Percentiles rank a stretch among this genome's conserved stretches.
Evolutionary conservation across 1,284 basidiomycete genomes (phyloP).

Genomic region (Tylopilus orsonianus): DNA sequence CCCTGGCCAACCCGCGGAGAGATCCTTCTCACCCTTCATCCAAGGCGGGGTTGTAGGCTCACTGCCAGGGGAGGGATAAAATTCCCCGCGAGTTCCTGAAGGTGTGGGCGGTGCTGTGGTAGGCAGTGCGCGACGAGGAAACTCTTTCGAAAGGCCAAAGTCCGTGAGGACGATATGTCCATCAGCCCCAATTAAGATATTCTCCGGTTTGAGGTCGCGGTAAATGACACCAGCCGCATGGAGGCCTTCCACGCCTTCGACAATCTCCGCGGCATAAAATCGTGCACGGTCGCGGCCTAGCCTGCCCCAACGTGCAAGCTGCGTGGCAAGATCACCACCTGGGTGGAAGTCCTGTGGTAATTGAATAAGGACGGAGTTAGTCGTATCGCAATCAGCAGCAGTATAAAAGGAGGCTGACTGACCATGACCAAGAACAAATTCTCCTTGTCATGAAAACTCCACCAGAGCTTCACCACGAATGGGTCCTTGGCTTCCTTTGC

Average conservation of each 20-base stretch:
- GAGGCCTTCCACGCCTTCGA: conserved; percentile 90
- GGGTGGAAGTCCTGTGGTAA: conserved; percentile 83
- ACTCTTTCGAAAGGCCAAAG: conserved; percentile 91
- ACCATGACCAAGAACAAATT: conserved; percentile 91
- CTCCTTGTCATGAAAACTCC: conserved; percentile 95
- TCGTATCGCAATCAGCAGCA: conserved; percentile 5
- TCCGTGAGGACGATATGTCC: conserved; percentile 96
- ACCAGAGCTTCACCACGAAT: conserved; percentile 92
- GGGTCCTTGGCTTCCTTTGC: conserved; percentile 79
- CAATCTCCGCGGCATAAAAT: conserved; percentile 96
- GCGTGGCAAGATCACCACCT: conserved; percentile 94
- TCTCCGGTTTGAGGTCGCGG: conserved; percentile 91
- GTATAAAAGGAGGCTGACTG: conserved; percentile 30
- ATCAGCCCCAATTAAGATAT: conserved; percentile 89
- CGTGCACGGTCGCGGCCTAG: conserved; percentile 89
- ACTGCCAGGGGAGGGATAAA: conserved; percentile 43
- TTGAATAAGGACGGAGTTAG: conserved; percentile 23
- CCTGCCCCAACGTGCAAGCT: conserved; percentile 91
- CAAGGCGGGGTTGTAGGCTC: conserved; percentile 62
- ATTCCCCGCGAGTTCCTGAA: conserved; percentile 50
- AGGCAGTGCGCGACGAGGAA: conserved; percentile 53
- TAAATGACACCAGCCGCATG: conserved; percentile 87
- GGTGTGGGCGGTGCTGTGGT: conserved; percentile 58
- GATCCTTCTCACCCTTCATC: conserved; percentile 64
- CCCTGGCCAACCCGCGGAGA: conserved; percentile 55